Evolutionary conservation across 768 basidiomycete genomes (phyloP).

Genomic region (Lentinula boryana): DNA sequence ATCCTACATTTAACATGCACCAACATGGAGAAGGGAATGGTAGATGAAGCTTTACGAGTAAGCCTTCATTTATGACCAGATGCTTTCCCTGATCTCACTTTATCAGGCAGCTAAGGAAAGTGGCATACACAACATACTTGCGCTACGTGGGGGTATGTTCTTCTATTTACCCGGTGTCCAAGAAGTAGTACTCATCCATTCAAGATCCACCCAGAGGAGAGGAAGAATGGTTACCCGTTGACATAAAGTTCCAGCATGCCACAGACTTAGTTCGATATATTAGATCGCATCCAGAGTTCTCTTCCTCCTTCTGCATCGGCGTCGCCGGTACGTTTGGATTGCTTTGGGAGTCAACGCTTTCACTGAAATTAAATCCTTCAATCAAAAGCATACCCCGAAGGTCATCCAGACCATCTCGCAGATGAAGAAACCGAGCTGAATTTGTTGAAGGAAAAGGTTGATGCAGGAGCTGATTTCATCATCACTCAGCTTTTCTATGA

Average conservation of each 20-base stretch:
- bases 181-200: background rate
- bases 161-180: background rate
- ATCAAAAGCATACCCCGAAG: conserved; percentile 80
- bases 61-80: conserved; percentile 14
- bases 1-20: conserved; percentile 96
- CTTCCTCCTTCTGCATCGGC: conserved; percentile 86
- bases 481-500: conserved; percentile 98
- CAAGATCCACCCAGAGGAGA: conserved; percentile 90
- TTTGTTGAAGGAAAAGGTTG: conserved; percentile 79
- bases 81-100: conserved; percentile 6
- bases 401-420: conserved; percentile 58
- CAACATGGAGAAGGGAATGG: conserved; percentile 86
- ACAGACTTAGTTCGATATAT: conserved; percentile 92
- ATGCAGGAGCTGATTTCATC: conserved; percentile 94
- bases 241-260: conserved; percentile 78
- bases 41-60: conserved; percentile 83
- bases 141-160: conserved; percentile 78
- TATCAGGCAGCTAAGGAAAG: conserved; percentile 67
- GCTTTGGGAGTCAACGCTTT: background rate
- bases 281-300: conserved; percentile 66
- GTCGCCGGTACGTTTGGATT: conserved; percentile 65
- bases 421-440: conserved; percentile 61
- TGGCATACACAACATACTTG: conserved; percentile 86
- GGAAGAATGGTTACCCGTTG: conserved; percentile 87
- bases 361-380: background rate